Evolutionary conservation across 768 basidiomycete species (phyloP).

Genomic region (Lactarius vividus): DNA sequence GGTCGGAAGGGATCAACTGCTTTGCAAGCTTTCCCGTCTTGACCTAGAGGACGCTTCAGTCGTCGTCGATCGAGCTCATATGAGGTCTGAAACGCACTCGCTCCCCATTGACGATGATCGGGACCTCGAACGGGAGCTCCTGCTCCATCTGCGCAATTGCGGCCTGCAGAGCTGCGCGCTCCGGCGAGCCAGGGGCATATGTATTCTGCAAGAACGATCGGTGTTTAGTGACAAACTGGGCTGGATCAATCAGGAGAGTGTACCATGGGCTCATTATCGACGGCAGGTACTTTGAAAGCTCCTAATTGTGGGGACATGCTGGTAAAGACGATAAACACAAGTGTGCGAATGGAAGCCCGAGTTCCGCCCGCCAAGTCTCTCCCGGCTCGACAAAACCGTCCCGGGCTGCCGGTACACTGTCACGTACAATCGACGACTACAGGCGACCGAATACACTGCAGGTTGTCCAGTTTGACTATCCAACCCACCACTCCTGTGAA

Average conservation of each 20-base stretch:
- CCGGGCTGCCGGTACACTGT: no score
- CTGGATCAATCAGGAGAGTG: conserved; percentile 27
- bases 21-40: conserved; percentile 75
- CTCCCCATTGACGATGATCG: conserved; percentile 89
- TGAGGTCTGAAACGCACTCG: conserved; percentile 47
- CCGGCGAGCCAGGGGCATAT: conserved; percentile 77
- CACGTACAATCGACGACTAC: no score
- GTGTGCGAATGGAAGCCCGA: background rate
- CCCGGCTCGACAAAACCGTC: no score
- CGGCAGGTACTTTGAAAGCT: conserved; percentile 76
- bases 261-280: conserved; percentile 96
- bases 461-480: no score
- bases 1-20: conserved; percentile 85
- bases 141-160: conserved; percentile 79
- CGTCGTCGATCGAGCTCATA: background rate
- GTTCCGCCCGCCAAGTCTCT: conserved; percentile 12
- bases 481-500: no score
- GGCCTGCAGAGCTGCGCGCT: conserved; percentile 68
- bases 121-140: conserved; percentile 86
- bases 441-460: no score
- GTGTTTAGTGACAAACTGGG: background rate
- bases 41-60: conserved; percentile 45
- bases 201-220: conserved; percentile 47
- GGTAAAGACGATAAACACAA: conserved; percentile 22
- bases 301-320: conserved; percentile 62